Evolutionary conservation across 2,329 filamentous ascomycete species (phyloP).

Genomic region (Pseudocercospora eumusae): DNA sequence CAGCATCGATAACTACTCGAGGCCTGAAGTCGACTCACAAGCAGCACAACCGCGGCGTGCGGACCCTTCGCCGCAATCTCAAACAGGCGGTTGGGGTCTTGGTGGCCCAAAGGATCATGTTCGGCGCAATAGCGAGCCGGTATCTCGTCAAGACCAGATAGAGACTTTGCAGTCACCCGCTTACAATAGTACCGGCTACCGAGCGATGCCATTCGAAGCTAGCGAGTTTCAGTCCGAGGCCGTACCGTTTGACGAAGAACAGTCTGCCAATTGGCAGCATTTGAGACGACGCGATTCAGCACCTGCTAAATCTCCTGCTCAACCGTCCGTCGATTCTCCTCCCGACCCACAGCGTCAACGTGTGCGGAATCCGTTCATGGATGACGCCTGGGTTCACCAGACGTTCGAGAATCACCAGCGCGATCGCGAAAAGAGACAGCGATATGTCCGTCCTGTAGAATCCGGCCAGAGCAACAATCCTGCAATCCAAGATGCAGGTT

Average conservation of each 20-base stretch:
- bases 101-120: neutral
- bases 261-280: slow-evolving; percentile 33
- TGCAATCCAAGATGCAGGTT: slow-evolving; percentile 2
- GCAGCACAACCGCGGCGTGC: neutral
- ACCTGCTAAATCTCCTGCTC: neutral
- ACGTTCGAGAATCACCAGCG: slow-evolving; percentile 19
- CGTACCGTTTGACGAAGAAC: slow-evolving; percentile 19
- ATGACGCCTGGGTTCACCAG: slow-evolving; percentile 18
- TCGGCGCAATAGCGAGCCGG: neutral
- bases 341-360: slow-evolving; percentile 14
- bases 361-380: slow-evolving; percentile 9
- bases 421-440: slow-evolving; percentile 13
- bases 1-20: neutral
- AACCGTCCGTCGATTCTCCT: neutral
- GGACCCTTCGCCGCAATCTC: neutral
- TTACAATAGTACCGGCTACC: slow-evolving; percentile 25
- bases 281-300: slow-evolving; percentile 24
- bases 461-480: neutral
- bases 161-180: neutral
- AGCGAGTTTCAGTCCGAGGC: slow-evolving; percentile 17
- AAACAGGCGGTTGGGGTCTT: neutral
- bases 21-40: neutral
- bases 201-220: slow-evolving; percentile 27
- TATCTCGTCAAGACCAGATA: neutral
- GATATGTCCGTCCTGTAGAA: neutral